These are phyloP conservation scores for Cystobasidium ongulense DNA, from an alignment of 768 basidiomycete species.

Conservation along the genomic window DNA sequence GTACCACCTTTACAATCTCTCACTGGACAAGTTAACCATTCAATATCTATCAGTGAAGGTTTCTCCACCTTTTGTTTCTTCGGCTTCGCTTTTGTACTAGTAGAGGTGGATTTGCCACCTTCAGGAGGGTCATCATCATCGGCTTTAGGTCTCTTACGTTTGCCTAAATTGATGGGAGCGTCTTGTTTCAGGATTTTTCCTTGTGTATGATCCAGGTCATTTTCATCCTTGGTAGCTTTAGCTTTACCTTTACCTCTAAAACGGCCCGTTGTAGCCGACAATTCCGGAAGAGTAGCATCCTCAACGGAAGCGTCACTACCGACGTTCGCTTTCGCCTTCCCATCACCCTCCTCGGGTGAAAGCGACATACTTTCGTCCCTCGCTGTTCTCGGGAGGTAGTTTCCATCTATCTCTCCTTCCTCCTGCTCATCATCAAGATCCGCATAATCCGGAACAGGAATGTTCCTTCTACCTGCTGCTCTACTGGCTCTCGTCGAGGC, in stretches of 20 bases:
- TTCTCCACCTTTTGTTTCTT: conserved; percentile 14
- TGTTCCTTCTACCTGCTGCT: background rate
- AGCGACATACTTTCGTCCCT: background rate
- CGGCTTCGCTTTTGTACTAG: background rate
- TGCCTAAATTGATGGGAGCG: background rate
- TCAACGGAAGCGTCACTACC: background rate
- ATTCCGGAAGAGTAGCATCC: background rate
- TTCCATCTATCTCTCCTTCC: background rate
- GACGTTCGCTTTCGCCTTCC: background rate
- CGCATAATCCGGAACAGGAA: background rate
- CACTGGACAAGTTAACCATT: conserved; percentile 19
- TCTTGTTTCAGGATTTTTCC: background rate
- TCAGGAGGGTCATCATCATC: background rate
- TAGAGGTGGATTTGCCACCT: background rate
- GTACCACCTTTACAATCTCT: conserved; percentile 15
- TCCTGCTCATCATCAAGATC: background rate
- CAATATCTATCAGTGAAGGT: background rate
- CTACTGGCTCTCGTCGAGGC: background rate
- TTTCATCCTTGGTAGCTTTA: background rate
- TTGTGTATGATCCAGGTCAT: background rate
- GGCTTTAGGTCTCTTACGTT: background rate
- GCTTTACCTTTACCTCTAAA: background rate
- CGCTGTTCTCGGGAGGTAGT: background rate
- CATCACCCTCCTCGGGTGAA: background rate
- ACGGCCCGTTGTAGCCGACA: background rate